Conservation (phyloP, 805 yeast species). For the Kluyveromyces aestuarii region DNA sequence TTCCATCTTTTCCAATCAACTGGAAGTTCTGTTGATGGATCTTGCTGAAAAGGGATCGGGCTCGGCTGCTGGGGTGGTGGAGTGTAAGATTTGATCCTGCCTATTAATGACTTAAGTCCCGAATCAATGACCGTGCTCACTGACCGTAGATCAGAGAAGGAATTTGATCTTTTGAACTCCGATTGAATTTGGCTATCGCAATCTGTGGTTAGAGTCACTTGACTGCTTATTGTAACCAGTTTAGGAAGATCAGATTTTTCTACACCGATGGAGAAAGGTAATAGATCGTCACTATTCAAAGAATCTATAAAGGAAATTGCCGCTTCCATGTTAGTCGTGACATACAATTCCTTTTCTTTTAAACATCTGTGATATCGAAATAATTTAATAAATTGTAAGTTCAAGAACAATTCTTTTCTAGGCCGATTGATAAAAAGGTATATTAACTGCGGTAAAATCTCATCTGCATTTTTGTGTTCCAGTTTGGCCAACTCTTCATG, state of each 20-base stretch:
- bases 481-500: slow-evolving; percentile 21
- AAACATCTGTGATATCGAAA: slow-evolving; percentile 26
- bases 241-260: slow-evolving; percentile 13
- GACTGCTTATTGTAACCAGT: slow-evolving; percentile 14
- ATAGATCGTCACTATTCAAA: slow-evolving; percentile 10
- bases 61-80: slow-evolving; percentile 12
- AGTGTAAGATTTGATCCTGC: slow-evolving; percentile 24
- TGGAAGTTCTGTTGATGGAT: slow-evolving; percentile 2
- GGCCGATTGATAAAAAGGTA: slow-evolving; percentile 18
- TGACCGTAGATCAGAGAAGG: slow-evolving; percentile 22
- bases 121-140: slow-evolving; percentile 22
- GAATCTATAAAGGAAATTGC: slow-evolving; percentile 27
- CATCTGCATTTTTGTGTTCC: slow-evolving; percentile 25
- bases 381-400: slow-evolving; percentile 22
- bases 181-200: slow-evolving; percentile 7
- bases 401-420: slow-evolving; percentile 20
- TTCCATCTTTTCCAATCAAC: slow-evolving; percentile 17
- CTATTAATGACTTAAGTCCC: slow-evolving; percentile 23
- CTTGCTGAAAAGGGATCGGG: not conserved
- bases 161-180: slow-evolving; percentile 13
- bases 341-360: slow-evolving; percentile 26
- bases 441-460: slow-evolving; percentile 23
- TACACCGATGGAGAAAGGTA: slow-evolving; percentile 10
- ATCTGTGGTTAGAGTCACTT: slow-evolving; percentile 9
- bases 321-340: slow-evolving; percentile 27